Base-by-base conservation (phyloP, 1,139 yeast genomes). In the Taphrina betulina region DNA sequence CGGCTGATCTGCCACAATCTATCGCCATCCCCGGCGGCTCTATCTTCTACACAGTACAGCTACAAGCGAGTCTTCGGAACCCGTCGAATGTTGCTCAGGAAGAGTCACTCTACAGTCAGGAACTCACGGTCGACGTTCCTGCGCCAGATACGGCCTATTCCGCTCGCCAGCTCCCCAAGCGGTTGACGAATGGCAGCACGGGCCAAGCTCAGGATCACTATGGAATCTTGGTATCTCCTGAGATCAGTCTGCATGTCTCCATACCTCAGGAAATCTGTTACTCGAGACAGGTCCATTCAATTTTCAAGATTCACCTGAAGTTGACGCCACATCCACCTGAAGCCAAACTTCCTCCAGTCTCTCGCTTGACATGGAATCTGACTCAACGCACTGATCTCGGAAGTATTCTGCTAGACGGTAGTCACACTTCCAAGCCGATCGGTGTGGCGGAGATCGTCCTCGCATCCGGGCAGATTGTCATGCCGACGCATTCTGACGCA, bases 211-310 rank as follows among this genome's bases (percentile, higher is more conserved):
- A 50, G 29, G 54, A 50, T 17, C 54, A 50, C 77, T 92, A 63
- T 80, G 95, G 65, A 97, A 92, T 67, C 97, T 98, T 3, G 96
- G 96, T 0, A 97, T 92, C 70, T 95, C 88, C 20, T 79, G 98
- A 65, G 34, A 50, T 50, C 20, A 38, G 46, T 23, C 46, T 50
- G 17, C 54, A 50, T 33, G 54, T 50, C 41, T 50, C 54, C 17
- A 46, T 50, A n/a, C 54, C 54, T 10, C 46, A 37, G 12, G 54
- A 50, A 41, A 40, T 50, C 17, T 42, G 19, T 10, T 50, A 50
- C 37, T 41, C 54, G 31, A 33, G 26, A 20, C 16, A 37, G 5
- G 40, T 34, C 16, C 54, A 50, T 24, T 50, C 54, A 3, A 46
- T 50, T 12, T 50, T 50, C 26, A 50, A 50, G 41, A 50, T 50